These are phyloP conservation scores for Pythium chondricola DNA, from an alignment of 352 stramenopile genomes.

Conservation along the genomic window DNA sequence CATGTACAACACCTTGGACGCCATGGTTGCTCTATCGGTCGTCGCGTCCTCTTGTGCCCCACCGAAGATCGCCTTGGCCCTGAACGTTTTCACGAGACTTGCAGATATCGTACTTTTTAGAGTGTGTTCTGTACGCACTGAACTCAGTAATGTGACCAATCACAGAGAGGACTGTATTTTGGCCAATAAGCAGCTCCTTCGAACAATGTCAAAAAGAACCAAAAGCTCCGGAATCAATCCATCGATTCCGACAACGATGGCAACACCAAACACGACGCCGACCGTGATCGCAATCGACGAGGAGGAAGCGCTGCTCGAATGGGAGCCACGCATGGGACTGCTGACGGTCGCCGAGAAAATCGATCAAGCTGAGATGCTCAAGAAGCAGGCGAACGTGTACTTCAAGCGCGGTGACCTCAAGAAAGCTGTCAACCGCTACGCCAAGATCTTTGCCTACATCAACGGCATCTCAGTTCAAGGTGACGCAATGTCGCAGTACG, in stretches of 20 bases:
- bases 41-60: not conserved
- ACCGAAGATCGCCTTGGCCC: conserved; percentile 5
- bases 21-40: conserved; percentile 8
- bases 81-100: too few species aligned
- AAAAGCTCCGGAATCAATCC: too few species aligned
- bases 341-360: conserved; percentile 72
- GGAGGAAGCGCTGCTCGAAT: conserved; percentile 48
- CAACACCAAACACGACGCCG: not conserved
- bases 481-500: conserved; percentile 77
- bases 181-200: too few species aligned
- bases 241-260: conserved; percentile 5
- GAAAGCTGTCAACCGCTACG: conserved; percentile 55
- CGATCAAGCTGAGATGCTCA: conserved; percentile 61
- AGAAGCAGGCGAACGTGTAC: conserved; percentile 69
- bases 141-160: too few species aligned
- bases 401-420: conserved; percentile 58
- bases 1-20: conserved; percentile 51
- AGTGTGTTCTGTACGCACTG: too few species aligned
- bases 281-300: not conserved
- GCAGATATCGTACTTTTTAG: too few species aligned
- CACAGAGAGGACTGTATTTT: too few species aligned
- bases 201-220: too few species aligned
- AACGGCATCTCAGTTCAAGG: conserved; percentile 70
- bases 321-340: conserved; percentile 58
- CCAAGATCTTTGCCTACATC: conserved; percentile 78